Evolutionary conservation across 768 basidiomycete species (phyloP), one percentile per base, ranked within the genome.

Genomic region (Cantharellus anzutake): DNA sequence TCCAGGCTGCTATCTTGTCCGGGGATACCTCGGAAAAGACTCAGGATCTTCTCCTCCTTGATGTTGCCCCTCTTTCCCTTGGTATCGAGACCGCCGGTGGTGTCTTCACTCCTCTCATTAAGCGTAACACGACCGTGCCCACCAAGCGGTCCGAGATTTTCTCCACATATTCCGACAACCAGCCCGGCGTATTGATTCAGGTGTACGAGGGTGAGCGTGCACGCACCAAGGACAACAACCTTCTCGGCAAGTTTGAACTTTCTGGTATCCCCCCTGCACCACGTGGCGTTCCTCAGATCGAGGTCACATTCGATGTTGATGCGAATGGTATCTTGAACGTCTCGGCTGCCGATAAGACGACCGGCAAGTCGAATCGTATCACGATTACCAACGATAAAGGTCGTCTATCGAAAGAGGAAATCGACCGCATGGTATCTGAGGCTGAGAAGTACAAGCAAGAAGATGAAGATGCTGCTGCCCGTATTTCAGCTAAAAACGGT

Each of bases 161-260:
- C 81, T 96, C 93, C 44, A 98, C 94, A n/a, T 93, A 94, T 78
- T 83, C 93, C 64, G 93, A 97, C 77, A 97, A 97, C 76, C 93
- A 98, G 71, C 92, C 94, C 60, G 90, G 91, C 78, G 92, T 98
- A 55, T 82, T 94, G 68, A 96, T 98, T 71, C 92, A 96, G 70
- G 92, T 97, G 42, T 96, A 82, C 74, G 94, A 98, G 77, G 93
- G 93, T 73, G 93, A 97, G 72, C 90, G 93, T 77, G 89, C 93
- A 38, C 87, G 91, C 69, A 96, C 93, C 62, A 96, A 93, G 78
- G 94, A 97, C 75, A 97, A 97, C 79, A 96, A 97, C 76, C 71
- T 92, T 41, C 87, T 98, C 69, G 94, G 94, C 70, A 96, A 98
- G 74, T 98, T 97, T 72, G 92, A 97, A 74, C 84, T 98, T 40